A percentile compares a stretch with the other conserved stretches of the same genome.
Evolutionary conservation across 2,329 filamentous ascomycete genomes (phyloP).

Genomic region (Sphaerulina vaccinii): DNA sequence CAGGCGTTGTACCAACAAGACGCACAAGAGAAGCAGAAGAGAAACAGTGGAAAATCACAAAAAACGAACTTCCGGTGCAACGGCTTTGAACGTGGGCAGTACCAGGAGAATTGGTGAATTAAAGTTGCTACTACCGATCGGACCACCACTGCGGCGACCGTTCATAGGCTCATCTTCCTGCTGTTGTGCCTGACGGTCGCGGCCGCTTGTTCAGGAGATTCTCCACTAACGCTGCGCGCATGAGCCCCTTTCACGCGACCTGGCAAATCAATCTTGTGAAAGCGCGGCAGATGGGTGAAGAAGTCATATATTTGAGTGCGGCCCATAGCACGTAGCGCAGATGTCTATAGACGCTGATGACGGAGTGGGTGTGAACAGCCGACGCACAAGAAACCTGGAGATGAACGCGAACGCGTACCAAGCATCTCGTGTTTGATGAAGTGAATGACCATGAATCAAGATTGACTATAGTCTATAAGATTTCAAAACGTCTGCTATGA

Average conservation of each 20-base stretch:
- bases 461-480: no score
- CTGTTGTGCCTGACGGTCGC: background rate
- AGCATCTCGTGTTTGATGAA: no score
- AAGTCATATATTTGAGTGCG: background rate
- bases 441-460: no score
- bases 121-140: constrained; percentile 9
- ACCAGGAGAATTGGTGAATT: constrained; percentile 1
- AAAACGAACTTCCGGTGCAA: constrained; percentile 3
- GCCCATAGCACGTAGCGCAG: background rate
- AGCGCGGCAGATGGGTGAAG: background rate
- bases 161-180: constrained; percentile 1
- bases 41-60: constrained; percentile 9
- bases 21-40: background rate
- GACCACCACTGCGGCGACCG: background rate
- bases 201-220: background rate
- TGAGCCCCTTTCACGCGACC: constrained; percentile 11
- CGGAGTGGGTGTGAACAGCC: no score
- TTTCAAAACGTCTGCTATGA: no score
- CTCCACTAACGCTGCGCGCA: background rate
- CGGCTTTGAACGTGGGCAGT: background rate
- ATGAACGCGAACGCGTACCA: no score
- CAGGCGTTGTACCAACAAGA: background rate
- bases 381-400: no score
- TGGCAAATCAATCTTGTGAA: constrained; percentile 1
- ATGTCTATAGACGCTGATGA: no score